A percentile compares a stretch with the other conserved stretches of the same genome.
Evolutionary conservation across 2,329 filamentous ascomycete species (phyloP).

Genomic region (Calonectria pseudoturangicola): DNA sequence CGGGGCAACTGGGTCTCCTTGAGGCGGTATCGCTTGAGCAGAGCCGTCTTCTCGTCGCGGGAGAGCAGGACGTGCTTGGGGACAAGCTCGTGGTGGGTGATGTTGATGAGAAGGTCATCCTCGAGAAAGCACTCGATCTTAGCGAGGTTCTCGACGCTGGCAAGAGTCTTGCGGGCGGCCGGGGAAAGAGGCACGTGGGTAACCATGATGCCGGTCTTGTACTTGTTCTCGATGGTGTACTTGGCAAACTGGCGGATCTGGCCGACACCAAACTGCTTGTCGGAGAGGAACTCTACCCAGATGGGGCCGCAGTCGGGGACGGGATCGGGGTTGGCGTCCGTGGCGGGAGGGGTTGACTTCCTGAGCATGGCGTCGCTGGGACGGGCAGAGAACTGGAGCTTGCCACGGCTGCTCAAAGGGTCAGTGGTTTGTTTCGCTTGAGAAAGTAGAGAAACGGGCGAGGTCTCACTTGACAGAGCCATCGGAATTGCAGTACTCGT

Average conservation of each 20-base stretch:
- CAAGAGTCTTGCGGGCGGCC: constrained; percentile 90
- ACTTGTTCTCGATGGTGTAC: constrained; percentile 85
- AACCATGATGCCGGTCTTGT: constrained; percentile 93
- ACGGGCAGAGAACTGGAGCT: constrained; percentile 91
- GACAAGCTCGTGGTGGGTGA: constrained; percentile 97
- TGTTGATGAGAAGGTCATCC: constrained; percentile 97
- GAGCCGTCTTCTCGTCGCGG: constrained; percentile 88
- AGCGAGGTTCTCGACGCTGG: constrained; percentile 83
- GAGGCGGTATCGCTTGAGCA: constrained; percentile 92
- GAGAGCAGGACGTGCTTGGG: constrained; percentile 94
- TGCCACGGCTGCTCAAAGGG: constrained; percentile 77
- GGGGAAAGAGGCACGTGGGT: constrained; percentile 88
- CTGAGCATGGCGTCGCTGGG: constrained; percentile 89
- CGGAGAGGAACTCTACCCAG: constrained; percentile 93
- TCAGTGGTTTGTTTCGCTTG: constrained; percentile 36
- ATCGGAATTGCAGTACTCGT: constrained; percentile 81
- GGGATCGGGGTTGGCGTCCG: constrained; percentile 81
- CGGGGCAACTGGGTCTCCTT: constrained; percentile 98
- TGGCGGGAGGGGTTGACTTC: constrained; percentile 86
- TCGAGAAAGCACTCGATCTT: constrained; percentile 97
- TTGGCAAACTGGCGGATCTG: constrained; percentile 94
- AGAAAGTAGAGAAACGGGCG: constrained; percentile 17
- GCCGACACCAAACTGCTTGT: constrained; percentile 89
- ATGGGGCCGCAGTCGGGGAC: constrained; percentile 87
- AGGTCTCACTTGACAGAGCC: constrained; percentile 83